Evolutionary conservation across 1,284 basidiomycete genomes (phyloP).

Genomic region (Marasmius oreades): DNA sequence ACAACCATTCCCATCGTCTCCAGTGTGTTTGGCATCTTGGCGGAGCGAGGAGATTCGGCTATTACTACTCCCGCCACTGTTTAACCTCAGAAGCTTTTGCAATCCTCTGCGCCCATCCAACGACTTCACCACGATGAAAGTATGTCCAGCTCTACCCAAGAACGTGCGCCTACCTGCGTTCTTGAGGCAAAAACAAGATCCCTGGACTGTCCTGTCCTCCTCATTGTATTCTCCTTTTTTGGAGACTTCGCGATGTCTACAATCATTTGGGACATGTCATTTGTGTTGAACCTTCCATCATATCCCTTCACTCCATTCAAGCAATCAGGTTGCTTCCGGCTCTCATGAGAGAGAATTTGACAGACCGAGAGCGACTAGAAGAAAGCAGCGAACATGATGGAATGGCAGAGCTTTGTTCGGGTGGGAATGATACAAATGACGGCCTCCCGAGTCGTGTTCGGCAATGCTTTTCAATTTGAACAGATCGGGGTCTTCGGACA

Average conservation of each 20-base stretch:
- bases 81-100: constrained; percentile 47
- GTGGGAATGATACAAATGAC: no score
- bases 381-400: no score
- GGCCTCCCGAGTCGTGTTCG: no score
- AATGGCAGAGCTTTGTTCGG: no score
- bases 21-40: constrained; percentile 49
- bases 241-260: constrained; percentile 43
- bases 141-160: constrained; percentile 31
- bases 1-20: constrained; percentile 57
- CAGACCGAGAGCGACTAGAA: no score
- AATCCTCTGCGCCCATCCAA: constrained; percentile 51
- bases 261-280: constrained; percentile 36
- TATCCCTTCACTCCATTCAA: constrained; percentile 57
- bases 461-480: no score
- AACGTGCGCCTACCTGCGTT: constrained; percentile 41
- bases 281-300: constrained; percentile 49
- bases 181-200: constrained; percentile 40
- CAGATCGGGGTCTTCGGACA: no score
- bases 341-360: no score
- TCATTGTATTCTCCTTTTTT: constrained; percentile 48
- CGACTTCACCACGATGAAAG: constrained; percentile 52
- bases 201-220: constrained; percentile 41
- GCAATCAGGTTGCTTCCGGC: no score
- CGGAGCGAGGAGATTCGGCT: constrained; percentile 46
- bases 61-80: constrained; percentile 62